Evolutionary conservation across 371 early-diverging fungal species (phyloP).

Genomic region (Apophysomyces trapeziformis): DNA sequence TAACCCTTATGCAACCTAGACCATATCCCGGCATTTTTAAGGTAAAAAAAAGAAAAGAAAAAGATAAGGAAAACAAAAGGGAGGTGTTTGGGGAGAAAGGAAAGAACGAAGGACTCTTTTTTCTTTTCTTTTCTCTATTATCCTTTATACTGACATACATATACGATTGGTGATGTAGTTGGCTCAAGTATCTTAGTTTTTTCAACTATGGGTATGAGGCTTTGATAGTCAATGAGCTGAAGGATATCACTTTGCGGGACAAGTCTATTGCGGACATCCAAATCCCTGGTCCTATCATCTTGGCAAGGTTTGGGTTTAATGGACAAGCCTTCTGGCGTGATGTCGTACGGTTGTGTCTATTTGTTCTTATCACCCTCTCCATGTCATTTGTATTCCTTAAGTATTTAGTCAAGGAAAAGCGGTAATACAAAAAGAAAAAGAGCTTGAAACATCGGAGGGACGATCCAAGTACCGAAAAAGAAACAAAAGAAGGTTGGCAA

Average conservation of each 20-base stretch:
- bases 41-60: slow-evolving; percentile 25
- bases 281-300: slow-evolving; percentile 52
- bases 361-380: slow-evolving; percentile 32
- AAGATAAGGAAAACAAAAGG: background rate
- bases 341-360: slow-evolving; percentile 29
- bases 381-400: slow-evolving; percentile 46
- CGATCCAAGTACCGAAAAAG: no score
- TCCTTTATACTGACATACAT: no score
- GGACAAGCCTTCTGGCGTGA: slow-evolving; percentile 54
- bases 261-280: slow-evolving; percentile 55
- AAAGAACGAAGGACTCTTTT: background rate
- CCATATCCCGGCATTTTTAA: slow-evolving; percentile 47
- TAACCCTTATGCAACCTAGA: slow-evolving; percentile 21
- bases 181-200: slow-evolving; percentile 80
- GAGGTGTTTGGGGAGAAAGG: background rate
- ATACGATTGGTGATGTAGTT: slow-evolving; percentile 30
- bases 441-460: background rate
- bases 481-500: background rate
- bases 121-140: no score
- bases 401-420: slow-evolving; percentile 46
- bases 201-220: slow-evolving; percentile 92
- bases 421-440: slow-evolving; percentile 21
- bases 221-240: slow-evolving; percentile 74
- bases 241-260: slow-evolving; percentile 50
- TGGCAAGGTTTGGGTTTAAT: slow-evolving; percentile 53